Evolutionary conservation across 2,329 filamentous ascomycete species (phyloP).

Genomic region (Simplicillium sp.): DNA sequence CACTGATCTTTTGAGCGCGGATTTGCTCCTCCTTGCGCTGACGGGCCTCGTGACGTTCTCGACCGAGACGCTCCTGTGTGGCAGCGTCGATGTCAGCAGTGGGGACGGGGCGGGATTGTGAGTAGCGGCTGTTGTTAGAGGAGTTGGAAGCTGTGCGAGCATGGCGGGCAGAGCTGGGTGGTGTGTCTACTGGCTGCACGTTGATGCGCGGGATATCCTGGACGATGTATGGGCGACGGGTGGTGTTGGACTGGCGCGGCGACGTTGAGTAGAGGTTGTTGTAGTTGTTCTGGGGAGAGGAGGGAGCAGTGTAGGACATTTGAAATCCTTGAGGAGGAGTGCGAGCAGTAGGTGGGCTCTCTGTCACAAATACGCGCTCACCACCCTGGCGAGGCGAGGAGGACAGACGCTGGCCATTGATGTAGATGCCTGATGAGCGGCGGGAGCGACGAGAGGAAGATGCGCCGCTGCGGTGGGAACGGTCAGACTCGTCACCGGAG

Average conservation of each 20-base stretch:
- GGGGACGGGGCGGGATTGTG: conserved; percentile 11
- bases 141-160: conserved; percentile 25
- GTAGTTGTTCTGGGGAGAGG: conserved; percentile 21
- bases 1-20: conserved; percentile 12
- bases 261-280: conserved; percentile 16
- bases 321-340: conserved; percentile 33
- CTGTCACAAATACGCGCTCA: conserved; percentile 34
- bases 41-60: conserved; percentile 16
- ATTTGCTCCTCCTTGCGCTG: conserved; percentile 15
- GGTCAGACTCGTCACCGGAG: conserved; percentile 27
- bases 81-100: conserved; percentile 4
- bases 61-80: conserved; percentile 14
- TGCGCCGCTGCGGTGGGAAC: conserved; percentile 19
- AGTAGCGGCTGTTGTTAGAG: conserved; percentile 22
- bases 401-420: conserved; percentile 25
- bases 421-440: conserved; percentile 24
- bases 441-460: conserved; percentile 18
- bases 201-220: conserved; percentile 25
- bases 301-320: conserved; percentile 28
- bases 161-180: conserved; percentile 19
- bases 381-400: conserved; percentile 14
- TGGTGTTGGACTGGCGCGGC: conserved; percentile 10
- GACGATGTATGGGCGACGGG: conserved; percentile 25
- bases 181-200: conserved; percentile 23
- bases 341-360: conserved; percentile 33